Evolutionary conservation across 495 filamentous ascomycete species (phyloP), one percentile per base, ranked within the genome.

Genomic region (Xylaria castorea): DNA sequence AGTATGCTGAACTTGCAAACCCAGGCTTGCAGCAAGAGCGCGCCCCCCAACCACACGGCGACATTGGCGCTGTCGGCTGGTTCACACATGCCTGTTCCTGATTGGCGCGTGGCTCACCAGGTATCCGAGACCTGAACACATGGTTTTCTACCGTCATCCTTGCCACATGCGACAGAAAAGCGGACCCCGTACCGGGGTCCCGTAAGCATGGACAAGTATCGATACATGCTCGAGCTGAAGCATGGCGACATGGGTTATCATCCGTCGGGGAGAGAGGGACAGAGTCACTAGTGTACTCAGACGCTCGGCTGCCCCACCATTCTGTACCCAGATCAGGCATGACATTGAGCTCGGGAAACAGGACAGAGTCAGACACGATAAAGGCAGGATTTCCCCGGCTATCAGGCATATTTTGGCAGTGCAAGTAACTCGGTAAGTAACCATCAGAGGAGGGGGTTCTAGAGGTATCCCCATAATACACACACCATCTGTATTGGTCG

Each of bases 71-170:
- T 62, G 68, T 68, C 72, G 75, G 74, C 71, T 76, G 74, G 75
- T 73, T 74, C 77, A 68, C 73, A 73, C 71, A 75, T 72, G 73
- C 77, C 66, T 53, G 42, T 60, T 63, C 73, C 70, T 75, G 73
- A 76, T 71, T 71, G 57, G 66, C 55, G 77, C 78, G 72, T 74
- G 69, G 78, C 74, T 73, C 74, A 58, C 20, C 18, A 79, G 68
- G 78, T 78, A 68, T 12, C 73, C 65, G 69, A 71, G 48, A 71
- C 69, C 34, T 57, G 22, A 36, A 48, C 60, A 57, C 69, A 71
- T 71, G 69, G 69, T 71, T 64, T 71, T 30, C 72, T 71, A 72
- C 74, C 73, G 70, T 68, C 12, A 22, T 62, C 40, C 68, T 70
- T 62, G 69, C 58, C 67, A 71, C 70, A 75, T 74, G 76, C 73